Conservation (phyloP, 2,329 filamentous ascomycete species). For the Monosporascus sp. region DNA sequence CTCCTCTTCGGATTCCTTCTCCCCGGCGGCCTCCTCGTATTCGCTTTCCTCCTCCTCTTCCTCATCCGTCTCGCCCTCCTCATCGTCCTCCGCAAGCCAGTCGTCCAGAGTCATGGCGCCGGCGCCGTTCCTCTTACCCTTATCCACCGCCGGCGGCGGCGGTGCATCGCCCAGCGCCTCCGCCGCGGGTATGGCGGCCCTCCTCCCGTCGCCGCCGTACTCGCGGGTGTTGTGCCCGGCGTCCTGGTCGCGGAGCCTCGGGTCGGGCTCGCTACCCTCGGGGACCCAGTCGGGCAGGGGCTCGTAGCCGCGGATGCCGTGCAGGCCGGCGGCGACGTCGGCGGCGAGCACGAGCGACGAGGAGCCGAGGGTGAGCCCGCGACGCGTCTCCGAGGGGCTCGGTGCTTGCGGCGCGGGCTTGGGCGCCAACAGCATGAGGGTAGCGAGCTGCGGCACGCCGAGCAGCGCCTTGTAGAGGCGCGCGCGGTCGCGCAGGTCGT, state of each 20-base stretch:
- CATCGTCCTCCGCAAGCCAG: conserved; percentile 75
- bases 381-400: conserved; percentile 79
- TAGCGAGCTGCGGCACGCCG: conserved; percentile 78
- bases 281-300: conserved; percentile 79
- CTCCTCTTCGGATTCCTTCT: conserved; percentile 47
- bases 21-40: conserved; percentile 45
- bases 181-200: conserved; percentile 49
- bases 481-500: conserved; percentile 87
- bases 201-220: conserved; percentile 28
- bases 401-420: conserved; percentile 91
- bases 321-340: conserved; percentile 55
- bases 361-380: conserved; percentile 73
- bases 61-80: conserved; percentile 50
- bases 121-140: conserved; percentile 45
- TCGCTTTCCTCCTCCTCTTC: conserved; percentile 44
- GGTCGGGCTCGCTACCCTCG: conserved; percentile 73
- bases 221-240: conserved; percentile 30
- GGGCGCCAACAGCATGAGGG: conserved; percentile 82
- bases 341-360: conserved; percentile 79
- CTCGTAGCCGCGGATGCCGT: conserved; percentile 74
- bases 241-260: conserved; percentile 51
- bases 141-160: conserved; percentile 27
- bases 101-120: conserved; percentile 81
- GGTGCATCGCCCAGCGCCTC: conserved; percentile 58
- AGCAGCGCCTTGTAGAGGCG: conserved; percentile 84